Base-by-base conservation (phyloP, 2,329 filamentous ascomycete species). In the Colletotrichum agaves region DNA sequence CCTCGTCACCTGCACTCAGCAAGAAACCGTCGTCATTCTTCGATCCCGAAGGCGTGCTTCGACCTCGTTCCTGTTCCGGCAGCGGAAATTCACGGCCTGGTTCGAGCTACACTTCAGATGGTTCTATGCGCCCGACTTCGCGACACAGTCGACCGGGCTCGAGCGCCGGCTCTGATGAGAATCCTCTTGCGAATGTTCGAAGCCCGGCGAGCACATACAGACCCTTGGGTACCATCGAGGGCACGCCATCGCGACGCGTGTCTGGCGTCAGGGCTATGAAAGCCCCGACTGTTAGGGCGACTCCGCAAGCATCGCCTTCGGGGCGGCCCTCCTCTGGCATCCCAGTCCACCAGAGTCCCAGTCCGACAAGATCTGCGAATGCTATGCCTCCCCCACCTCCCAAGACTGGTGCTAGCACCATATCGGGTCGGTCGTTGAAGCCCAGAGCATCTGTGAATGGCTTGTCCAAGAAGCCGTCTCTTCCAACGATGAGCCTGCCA, bases 21-120 rank as follows among this genome's bases (percentile, higher is more conserved):
- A 88, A 88, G 66, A 88, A 89, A 61, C 82, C 86, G 8, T 93
- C 93, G 0, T 89, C 87, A 62, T 94, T 97, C 77, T 96, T 92
- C 75, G 89, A 88, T 55, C 79, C 83, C 2, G 84, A 89, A n/a
- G 86, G 86, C 66, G 82, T 85, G 6, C 86, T 87, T 79, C 83
- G 84, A 17, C 86, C 91, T 4, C 73, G 77, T 19, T 86, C 85
- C 2, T 78, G 84, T 15, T 80, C 82, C 5, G 80, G 77, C 53
- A 83, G 80, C 27, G 76, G 76, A n/a, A 74, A 75, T 19, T 87
- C 85, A 10, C 79, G 84, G 10, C 85, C 85, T 2, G 81, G 82
- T 74, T 93, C 77, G 71, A 91, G 80, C 82, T 90, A 80, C 83
- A 91, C 77, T 74, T 89, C 77, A 79, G 92, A 81, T 80, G 85